These are phyloP conservation scores for Pythium guiyangense DNA, from an alignment of 352 stramenopile genomes.

Conservation along the genomic window DNA sequence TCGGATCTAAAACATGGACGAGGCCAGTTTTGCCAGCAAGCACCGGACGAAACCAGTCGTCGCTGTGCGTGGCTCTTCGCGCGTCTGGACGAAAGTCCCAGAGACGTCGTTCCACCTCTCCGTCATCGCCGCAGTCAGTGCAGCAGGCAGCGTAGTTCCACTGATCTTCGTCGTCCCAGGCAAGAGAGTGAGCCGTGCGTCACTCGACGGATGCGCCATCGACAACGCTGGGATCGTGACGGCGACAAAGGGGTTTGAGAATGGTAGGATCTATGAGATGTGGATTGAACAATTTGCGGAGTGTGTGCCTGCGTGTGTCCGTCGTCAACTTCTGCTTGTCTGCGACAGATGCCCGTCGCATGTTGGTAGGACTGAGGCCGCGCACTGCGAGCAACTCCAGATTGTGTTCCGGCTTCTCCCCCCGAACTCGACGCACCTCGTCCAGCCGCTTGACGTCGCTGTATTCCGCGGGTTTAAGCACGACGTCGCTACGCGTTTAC, in stretches of 20 bases:
- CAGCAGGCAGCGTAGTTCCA: neutral
- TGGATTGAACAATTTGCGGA: neutral
- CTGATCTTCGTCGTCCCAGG: neutral
- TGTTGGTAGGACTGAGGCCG: neutral
- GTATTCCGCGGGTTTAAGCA: neutral
- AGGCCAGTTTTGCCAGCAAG: neutral
- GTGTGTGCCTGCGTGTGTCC: too few species aligned
- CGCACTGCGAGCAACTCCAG: neutral
- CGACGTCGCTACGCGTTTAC: neutral
- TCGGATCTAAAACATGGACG: neutral
- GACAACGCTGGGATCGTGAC: neutral
- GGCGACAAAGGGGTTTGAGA: neutral
- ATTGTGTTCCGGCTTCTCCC: neutral
- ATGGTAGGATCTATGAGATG: neutral
- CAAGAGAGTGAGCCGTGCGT: neutral
- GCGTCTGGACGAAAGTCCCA: neutral
- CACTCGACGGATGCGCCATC: neutral
- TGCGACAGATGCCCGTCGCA: conserved; percentile 1
- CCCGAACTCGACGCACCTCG: neutral
- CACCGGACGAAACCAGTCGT: neutral
- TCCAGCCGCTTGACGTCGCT: neutral
- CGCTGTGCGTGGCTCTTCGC: neutral
- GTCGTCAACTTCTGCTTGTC: neutral
- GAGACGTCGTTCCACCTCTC: neutral
- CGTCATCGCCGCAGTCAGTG: neutral